Base-by-base conservation (phyloP, 805 yeast species). In the Cyberlindnera bimundalis region DNA sequence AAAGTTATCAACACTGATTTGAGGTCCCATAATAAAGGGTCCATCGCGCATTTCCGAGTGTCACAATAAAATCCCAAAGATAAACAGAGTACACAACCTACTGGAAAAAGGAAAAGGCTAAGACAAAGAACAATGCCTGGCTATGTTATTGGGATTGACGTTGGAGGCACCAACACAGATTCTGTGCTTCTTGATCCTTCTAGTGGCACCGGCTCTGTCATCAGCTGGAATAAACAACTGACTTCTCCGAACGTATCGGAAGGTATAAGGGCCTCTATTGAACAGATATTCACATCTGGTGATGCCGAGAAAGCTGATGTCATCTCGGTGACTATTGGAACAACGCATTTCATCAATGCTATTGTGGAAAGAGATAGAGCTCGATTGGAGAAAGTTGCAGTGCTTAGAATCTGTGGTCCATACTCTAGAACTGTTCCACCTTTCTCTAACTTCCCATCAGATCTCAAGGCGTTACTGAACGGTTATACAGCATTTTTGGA, bases 101-200 rank as follows among this genome's bases (percentile, higher is more conserved):
- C 24, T 21, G 6, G 6, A 7, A 21, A 21, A 21, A 10, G 10
- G 10, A 21, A 21, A n/a, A n/a, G n/a, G n/a, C n/a, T n/a, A n/a
- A n/a, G n/a, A n/a, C n/a, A n/a, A 7, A 26, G n/a, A 26, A 26
- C 9, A 8, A 47, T 47, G 49, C 26, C 49, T 1, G 42, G 42
- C n/a, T 48, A 50, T 28, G 46, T 67, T 8, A 64, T 72, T 26
- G 78, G 77, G 18, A 68, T 73, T 15, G 78, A 73, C 51, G 76
- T 73, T 31, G 78, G 78, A 18, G 77, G 77, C 13, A 73, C 77
- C 27, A 71, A 71, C 57, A 70, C 76, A 1, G 77, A 73, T 51
- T 62, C 71, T 17, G 77, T 72, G 24, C 52, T 73, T 18, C 42
- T 72, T 7, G 69, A 71, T 38, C 71, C 76, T 1, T 33, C 58